phyloP scores from a whole-genome alignment of 2,329 filamentous ascomycete genomes.

The Neonectria faginata region DNA sequence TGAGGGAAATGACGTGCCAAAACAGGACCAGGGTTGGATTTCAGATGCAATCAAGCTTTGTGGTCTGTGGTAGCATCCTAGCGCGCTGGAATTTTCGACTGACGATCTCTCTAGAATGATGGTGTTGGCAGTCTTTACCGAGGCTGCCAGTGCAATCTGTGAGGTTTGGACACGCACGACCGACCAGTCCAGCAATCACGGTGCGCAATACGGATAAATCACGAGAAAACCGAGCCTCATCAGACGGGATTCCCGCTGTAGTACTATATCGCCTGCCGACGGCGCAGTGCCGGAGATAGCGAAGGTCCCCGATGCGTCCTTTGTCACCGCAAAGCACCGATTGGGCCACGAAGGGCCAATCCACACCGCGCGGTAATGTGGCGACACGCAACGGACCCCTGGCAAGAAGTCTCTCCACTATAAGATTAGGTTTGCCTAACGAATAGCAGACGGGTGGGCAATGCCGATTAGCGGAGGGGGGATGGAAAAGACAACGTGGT shows the following conservation, averaged over 20 bases:
- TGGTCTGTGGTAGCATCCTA: background rate
- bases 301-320: background rate
- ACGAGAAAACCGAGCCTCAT: too few species aligned
- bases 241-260: background rate
- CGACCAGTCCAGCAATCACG: too few species aligned
- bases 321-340: background rate
- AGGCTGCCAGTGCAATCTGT: too few species aligned
- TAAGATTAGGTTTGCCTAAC: background rate
- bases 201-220: too few species aligned
- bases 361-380: background rate
- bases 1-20: background rate
- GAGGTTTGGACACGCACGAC: too few species aligned
- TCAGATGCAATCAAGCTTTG: background rate
- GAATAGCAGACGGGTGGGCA: background rate
- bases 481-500: background rate
- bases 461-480: background rate
- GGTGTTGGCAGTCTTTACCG: too few species aligned
- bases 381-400: background rate
- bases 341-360: background rate
- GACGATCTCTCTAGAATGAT: too few species aligned
- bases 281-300: too few species aligned
- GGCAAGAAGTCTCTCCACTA: background rate
- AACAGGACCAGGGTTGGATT: background rate
- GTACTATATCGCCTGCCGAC: background rate
- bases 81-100: too few species aligned